A percentile compares a stretch with the other conserved stretches of the same genome.
Evolutionary conservation across 2,329 filamentous ascomycete genomes (phyloP).

Genomic region (Aspergillus brunneoviolaceus): DNA sequence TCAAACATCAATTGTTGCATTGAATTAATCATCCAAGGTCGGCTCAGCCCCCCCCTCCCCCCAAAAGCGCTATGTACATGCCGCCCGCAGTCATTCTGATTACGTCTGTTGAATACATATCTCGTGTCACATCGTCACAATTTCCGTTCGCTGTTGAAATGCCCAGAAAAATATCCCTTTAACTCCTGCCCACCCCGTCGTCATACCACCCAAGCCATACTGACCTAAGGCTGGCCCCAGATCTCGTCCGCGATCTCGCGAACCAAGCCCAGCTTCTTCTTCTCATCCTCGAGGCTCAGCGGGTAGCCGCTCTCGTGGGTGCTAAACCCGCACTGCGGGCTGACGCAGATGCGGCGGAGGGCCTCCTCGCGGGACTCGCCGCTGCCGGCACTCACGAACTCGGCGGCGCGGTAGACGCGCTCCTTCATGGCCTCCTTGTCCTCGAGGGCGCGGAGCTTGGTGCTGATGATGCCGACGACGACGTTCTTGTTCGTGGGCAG

Average conservation of each 20-base stretch:
- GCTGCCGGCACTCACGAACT: neutral
- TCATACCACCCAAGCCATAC: neutral
- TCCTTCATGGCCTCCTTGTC: constrained; percentile 4
- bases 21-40: neutral
- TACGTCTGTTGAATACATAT: constrained; percentile 4
- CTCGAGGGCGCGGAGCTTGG: constrained; percentile 1
- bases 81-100: neutral
- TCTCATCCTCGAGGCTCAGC: neutral
- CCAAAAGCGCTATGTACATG: neutral
- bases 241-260: constrained; percentile 2
- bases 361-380: constrained; percentile 2
- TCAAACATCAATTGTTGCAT: too few species aligned
- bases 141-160: neutral
- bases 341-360: neutral
- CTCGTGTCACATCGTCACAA: constrained; percentile 1
- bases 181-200: neutral
- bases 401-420: constrained; percentile 1
- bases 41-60: neutral
- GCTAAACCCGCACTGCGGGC: constrained; percentile 5
- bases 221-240: neutral
- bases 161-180: neutral
- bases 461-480: constrained; percentile 3
- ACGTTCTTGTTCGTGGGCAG: constrained; percentile 4
- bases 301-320: constrained; percentile 4
- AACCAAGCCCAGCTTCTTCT: neutral